Conservation (phyloP, 2,329 filamentous ascomycete genomes). For the Trichoderma sp. region DNA sequence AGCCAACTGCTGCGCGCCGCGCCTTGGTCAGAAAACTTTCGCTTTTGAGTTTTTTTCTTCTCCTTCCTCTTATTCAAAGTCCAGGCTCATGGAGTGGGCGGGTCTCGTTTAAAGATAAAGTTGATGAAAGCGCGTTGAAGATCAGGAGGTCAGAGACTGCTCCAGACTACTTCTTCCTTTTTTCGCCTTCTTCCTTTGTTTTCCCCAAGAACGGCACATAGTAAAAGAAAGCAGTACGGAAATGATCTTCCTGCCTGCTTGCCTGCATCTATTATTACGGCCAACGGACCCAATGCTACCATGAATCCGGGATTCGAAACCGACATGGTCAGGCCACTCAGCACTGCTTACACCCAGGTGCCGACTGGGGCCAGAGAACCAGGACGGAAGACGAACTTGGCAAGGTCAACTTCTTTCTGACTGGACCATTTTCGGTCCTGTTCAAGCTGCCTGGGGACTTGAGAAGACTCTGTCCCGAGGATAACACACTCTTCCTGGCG, state of each 20-base stretch:
- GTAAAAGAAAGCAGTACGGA: not conserved
- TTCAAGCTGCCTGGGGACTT: not conserved
- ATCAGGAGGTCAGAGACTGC: not conserved
- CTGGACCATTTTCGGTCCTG: not conserved
- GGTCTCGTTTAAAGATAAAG: conserved; percentile 3
- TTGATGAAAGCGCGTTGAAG: not conserved
- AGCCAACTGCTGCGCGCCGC: not conserved
- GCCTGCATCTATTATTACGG: not conserved
- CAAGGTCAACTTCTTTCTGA: too few relatives aligned
- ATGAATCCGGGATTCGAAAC: conserved; percentile 13
- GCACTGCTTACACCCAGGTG: conserved; percentile 3
- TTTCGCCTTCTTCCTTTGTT: not conserved
- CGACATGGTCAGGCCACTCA: not conserved
- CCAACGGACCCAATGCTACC: not conserved
- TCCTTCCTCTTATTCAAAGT: not conserved
- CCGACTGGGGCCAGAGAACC: not conserved
- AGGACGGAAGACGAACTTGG: too few relatives aligned
- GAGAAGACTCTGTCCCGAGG: not conserved
- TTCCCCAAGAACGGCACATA: too few relatives aligned
- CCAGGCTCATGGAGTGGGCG: not conserved
- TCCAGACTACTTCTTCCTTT: not conserved
- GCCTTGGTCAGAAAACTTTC: not conserved
- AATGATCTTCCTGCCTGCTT: not conserved
- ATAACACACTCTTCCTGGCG: not conserved
- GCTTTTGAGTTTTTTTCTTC: not conserved